phyloP scores from a whole-genome alignment of 352 stramenopile species.

The Phytophthora citricola region DNA sequence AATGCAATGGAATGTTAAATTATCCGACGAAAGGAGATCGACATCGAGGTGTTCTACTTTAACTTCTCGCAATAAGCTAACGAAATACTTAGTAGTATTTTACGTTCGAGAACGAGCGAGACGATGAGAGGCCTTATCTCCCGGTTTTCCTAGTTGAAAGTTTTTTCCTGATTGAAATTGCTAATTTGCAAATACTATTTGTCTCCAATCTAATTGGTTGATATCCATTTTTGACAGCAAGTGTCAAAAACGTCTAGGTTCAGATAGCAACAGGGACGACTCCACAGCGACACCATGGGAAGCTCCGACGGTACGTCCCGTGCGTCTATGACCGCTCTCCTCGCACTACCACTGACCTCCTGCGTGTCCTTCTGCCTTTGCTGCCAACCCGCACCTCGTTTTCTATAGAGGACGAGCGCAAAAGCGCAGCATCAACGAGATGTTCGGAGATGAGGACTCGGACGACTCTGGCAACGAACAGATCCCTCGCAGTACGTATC shows the following conservation, averaged over 20 bases:
- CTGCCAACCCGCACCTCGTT: background rate
- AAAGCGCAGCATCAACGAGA: constrained; percentile 90
- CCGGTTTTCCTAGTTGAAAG: too few relatives aligned
- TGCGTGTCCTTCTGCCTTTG: background rate
- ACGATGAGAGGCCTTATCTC: too few relatives aligned
- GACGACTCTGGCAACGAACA: constrained; percentile 72
- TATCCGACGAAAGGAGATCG: too few relatives aligned
- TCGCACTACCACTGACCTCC: constrained; percentile 4
- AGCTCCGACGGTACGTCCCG: constrained; percentile 65
- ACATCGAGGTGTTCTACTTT: too few relatives aligned
- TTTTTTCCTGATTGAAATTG: too few relatives aligned
- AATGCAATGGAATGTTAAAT: too few relatives aligned
- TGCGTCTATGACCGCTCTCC: background rate
- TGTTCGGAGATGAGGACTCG: constrained; percentile 88
- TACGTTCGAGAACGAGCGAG: too few relatives aligned
- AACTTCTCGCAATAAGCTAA: background rate
- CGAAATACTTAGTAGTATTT: background rate
- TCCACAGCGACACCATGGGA: constrained; percentile 35
- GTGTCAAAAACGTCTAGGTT: constrained; percentile 4
- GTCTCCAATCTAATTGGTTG: background rate
- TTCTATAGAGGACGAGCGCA: constrained; percentile 71
- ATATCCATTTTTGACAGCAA: constrained; percentile 1
- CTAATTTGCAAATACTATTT: too few relatives aligned
- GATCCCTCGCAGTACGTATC: constrained; percentile 54
- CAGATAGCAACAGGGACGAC: constrained; percentile 2